Base-by-base conservation (phyloP, 2,329 filamentous ascomycete genomes). In the Alternaria sp. region DNA sequence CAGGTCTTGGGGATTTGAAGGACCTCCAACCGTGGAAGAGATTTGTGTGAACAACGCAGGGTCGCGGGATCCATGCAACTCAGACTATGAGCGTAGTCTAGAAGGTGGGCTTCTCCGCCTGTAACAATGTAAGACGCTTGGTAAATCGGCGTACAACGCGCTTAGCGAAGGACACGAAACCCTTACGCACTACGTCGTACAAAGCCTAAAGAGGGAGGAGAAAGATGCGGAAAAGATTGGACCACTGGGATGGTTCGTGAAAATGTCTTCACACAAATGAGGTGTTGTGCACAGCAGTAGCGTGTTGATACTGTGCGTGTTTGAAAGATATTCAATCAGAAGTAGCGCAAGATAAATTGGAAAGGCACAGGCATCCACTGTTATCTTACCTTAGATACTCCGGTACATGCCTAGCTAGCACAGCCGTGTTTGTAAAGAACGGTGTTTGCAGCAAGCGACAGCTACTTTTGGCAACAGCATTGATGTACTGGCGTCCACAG, bases 141-240 rank as follows among this genome's bases (percentile, higher is more conserved):
- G 9, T 51, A 47, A 28, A 51, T 32, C n/a, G 18, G 18, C 26
- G 56, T 52, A 60, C 53, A 34, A 57, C 38, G 7, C 26, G 41
- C 51, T 51, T 42, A 41, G 26, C 36, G 41, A 46, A 43, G 32
- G 41, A 41, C 44, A 60, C 53, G 51, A 49, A 48, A 52, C 20
- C n/a, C n/a, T 46, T 46, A 28, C 43, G 41, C 12, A 57, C 32
- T 18, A 60, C 53, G 46, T 57, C 20, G 47, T 34, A 48, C 53
- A 47, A 32, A 22, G 26, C 24, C 24, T 38, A 12, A 26, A 51
- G 34, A 34, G 7, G 22, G 32, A 51, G 30, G 51, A 22, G 20
- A 39, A 47, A 41, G n/a, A 32, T n/a, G 12, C 32, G 32, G 47
- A 42, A 22, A 28, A 47, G 24, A 24, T 28, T 41, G 32, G 46